Base-by-base conservation (phyloP, 305 asterid genomes). In the Nicotiana rustica region DNA sequence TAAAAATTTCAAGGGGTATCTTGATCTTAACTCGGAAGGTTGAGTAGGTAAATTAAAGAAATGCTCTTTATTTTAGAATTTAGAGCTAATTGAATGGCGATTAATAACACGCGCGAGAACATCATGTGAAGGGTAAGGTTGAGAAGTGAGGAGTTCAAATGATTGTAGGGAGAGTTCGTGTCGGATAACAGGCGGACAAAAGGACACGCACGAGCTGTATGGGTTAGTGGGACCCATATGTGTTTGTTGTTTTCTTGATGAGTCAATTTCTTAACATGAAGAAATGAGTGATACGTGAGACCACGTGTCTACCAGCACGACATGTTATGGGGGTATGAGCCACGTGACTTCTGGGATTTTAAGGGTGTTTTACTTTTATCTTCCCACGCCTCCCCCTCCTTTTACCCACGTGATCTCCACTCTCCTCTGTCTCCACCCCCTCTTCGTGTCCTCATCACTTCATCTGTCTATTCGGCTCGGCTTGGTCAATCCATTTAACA, bases 341-440 rank as follows among this genome's bases (percentile, higher is more conserved):
- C 93, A 90, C 92, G 91, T 88, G 93, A 89, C 84, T 49, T 73
- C 81, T 81, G 85, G 75, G 79, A 35, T 5, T 29, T 35, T 33
- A 79, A 78, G 68, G 82, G 60, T 17, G 47, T 77, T 67, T 77
- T 82, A 81, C 85, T 76, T 64, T 49, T n/a, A 57, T 2, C 9
- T 17, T 17, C 62, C 36, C 83, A 85, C 84, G 85, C 79, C 79
- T 76, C 80, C 82, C 76, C 83, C 71, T 73, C 60, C 80, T 69
- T 83, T 81, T 82, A 82, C 89, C 90, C 94, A 92, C 94, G 96
- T 92, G 96, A 91, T 85, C 86, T 84, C 93, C 94, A 90, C 91
- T 73, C 89, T 83, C 85, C 57, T 17, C 1, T 88, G 93, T 87
- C 90, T 38, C 85, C 33, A 10, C 3, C 10, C 18, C 6, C 21